These are phyloP conservation scores for Dipodascus albidus DNA, from an alignment of 805 yeast species.

Conservation along the genomic window DNA sequence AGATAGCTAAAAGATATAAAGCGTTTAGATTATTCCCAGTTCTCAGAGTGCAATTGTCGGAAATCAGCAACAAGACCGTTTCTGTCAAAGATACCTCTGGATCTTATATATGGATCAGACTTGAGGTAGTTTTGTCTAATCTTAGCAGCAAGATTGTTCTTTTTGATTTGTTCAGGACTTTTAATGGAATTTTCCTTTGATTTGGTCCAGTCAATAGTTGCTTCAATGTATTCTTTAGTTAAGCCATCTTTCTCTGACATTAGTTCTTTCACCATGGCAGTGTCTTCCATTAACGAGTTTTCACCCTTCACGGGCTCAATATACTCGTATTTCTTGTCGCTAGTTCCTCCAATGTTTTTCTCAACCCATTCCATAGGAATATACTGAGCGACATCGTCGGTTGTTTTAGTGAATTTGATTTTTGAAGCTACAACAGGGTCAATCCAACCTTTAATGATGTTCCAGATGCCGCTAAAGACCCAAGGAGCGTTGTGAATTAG, in stretches of 20 bases:
- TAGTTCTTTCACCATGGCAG: constrained; percentile 35
- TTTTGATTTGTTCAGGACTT: constrained; percentile 34
- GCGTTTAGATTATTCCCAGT: background rate
- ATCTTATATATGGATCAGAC: constrained; percentile 74
- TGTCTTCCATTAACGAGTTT: constrained; percentile 37
- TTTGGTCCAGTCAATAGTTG: constrained; percentile 66
- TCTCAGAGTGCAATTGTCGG: background rate
- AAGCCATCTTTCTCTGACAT: constrained; percentile 43
- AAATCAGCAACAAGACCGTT: constrained; percentile 32
- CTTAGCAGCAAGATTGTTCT: constrained; percentile 35
- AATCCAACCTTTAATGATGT: constrained; percentile 81
- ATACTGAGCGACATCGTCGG: constrained; percentile 53
- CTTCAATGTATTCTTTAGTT: constrained; percentile 41
- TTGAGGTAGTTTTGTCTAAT: constrained; percentile 52
- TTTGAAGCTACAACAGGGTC: constrained; percentile 95
- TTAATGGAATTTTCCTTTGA: constrained; percentile 41
- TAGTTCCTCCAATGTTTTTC: constrained; percentile 63
- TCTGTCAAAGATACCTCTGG: constrained; percentile 70
- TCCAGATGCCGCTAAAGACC: constrained; percentile 94
- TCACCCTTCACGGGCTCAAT: constrained; percentile 47
- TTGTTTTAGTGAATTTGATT: constrained; percentile 67
- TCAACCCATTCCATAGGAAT: constrained; percentile 55
- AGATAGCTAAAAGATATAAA: background rate
- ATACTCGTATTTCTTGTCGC: constrained; percentile 47
- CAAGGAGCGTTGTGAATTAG: constrained; percentile 93